phyloP scores from a whole-genome alignment of 495 filamentous ascomycete genomes.

The Chlorociboria aeruginascens region DNA sequence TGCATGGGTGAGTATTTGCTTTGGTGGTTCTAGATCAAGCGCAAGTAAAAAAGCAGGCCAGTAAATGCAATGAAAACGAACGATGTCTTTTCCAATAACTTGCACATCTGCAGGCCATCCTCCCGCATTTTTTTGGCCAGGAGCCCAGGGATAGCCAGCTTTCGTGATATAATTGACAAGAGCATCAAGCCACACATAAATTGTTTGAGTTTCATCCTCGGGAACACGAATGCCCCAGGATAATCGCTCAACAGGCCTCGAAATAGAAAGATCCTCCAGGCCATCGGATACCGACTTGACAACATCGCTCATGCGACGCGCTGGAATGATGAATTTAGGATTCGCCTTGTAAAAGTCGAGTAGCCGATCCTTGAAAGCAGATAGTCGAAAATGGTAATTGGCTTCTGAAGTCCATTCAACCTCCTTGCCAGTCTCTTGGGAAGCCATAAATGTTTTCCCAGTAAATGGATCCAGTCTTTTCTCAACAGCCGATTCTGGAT shows the following conservation, averaged over 20 bases:
- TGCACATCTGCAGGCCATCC: slow-evolving; percentile 91
- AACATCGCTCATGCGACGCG: slow-evolving; percentile 53
- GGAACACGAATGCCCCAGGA: slow-evolving; percentile 89
- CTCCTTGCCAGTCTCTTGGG: slow-evolving; percentile 76
- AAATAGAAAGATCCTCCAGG: slow-evolving; percentile 79
- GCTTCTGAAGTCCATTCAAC: slow-evolving; percentile 92
- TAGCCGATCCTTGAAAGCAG: slow-evolving; percentile 60
- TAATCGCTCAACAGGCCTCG: slow-evolving; percentile 64
- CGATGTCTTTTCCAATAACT: slow-evolving; percentile 90
- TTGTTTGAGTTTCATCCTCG: slow-evolving; percentile 71
- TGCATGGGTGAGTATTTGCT: slow-evolving; percentile 72
- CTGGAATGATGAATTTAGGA: slow-evolving; percentile 58
- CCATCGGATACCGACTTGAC: slow-evolving; percentile 54
- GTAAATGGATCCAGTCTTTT: slow-evolving; percentile 66
- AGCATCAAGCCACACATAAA: slow-evolving; percentile 97
- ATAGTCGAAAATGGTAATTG: slow-evolving; percentile 93
- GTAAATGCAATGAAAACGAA: slow-evolving; percentile 93
- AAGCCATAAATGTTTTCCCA: slow-evolving; percentile 70
- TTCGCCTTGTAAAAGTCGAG: slow-evolving; percentile 68
- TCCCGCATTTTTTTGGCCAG: slow-evolving; percentile 37
- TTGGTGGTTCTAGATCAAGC: slow-evolving; percentile 70
- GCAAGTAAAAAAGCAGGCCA: slow-evolving; percentile 96
- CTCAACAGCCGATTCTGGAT: slow-evolving; percentile 63
- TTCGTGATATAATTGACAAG: slow-evolving; percentile 87
- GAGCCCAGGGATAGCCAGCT: slow-evolving; percentile 70